phyloP scores from a whole-genome alignment of 2,329 filamentous ascomycete species.

The Neospermospora avenae region DNA sequence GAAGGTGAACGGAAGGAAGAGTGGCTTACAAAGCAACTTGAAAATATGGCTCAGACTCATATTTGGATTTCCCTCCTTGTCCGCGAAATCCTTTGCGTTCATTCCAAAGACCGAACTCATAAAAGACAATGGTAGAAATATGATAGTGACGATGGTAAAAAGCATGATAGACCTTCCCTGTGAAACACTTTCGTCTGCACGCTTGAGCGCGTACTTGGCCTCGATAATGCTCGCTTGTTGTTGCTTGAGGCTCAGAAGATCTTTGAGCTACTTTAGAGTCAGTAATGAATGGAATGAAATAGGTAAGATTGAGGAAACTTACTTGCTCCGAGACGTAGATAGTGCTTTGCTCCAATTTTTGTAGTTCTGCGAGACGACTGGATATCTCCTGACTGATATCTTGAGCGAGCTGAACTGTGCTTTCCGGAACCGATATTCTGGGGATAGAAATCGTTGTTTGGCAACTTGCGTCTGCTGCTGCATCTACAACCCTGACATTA shows the following conservation, averaged over 20 bases:
- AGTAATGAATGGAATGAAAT: neutral
- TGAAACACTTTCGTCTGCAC: constrained; percentile 40
- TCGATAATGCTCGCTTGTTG: constrained; percentile 46
- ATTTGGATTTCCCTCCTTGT: constrained; percentile 7
- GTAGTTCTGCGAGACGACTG: constrained; percentile 9
- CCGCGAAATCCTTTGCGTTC: constrained; percentile 16
- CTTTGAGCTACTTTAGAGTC: constrained; percentile 20
- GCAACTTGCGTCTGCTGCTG: neutral
- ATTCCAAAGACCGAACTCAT: constrained; percentile 22
- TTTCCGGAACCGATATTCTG: neutral
- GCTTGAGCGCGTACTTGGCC: constrained; percentile 41
- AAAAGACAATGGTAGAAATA: constrained; percentile 23
- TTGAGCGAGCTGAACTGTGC: constrained; percentile 4
- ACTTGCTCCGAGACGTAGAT: neutral
- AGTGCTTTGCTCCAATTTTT: constrained; percentile 9
- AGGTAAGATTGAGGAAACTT: neutral
- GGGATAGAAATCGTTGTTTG: neutral
- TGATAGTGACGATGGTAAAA: constrained; percentile 24
- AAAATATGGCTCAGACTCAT: constrained; percentile 15
- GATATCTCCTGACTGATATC: constrained; percentile 1
- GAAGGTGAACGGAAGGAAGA: neutral
- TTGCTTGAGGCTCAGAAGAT: constrained; percentile 43
- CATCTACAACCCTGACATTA: neutral
- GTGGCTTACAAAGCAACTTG: constrained; percentile 12
- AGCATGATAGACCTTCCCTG: constrained; percentile 36